Evolutionary conservation across 2,329 filamentous ascomycete genomes (phyloP), one percentile per base, ranked within the genome.

Genomic region (Ophiostoma novo-ulmi): DNA sequence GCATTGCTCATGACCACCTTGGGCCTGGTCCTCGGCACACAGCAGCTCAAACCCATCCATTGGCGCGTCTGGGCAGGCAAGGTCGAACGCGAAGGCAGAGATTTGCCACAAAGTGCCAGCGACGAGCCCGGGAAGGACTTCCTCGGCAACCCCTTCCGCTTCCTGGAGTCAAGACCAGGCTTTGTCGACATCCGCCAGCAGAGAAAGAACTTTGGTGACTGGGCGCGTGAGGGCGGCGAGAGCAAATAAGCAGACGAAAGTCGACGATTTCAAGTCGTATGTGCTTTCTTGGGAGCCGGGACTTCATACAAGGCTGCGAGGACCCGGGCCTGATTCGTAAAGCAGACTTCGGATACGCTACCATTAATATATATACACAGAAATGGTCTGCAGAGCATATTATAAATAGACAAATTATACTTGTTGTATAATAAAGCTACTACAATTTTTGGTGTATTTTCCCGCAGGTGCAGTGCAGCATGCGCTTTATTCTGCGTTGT

Each of bases 171-270:
- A 72, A 84, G 95, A 75, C 88, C 89, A 66, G 90, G 92, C 1
- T 99, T 98, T 77, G 86, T 93, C 81, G 92, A 99, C 81, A 92
- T 98, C 73, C 89, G 93, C 79, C 91, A 88, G 78, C 85, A 93
- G 81, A 86, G 91, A 77, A 88, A 85, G 77, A 91, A 94, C 72
- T 97, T 97, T 82, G 85, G 87, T 20, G 85, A 89, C 73, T 96
- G 92, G 92, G 85, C 88, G 44, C 64, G 70, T 38, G 63, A 84
- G 85, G 76, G 78, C 77, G 41, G 71, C 68, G 39, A 58, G 48
- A n/a, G 70, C 63, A 61, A 74, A 74, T 48, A 41, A 48, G 11
- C 38, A 3, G 35, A 10, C 35, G 20, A 35, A 7, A 1, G 14
- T 10, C 61, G 61, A 35, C n/a, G 63, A 14, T 36, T 36, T 35